Conservation (phyloP, 2,329 filamentous ascomycete genomes). For the Helotiales sp. region DNA sequence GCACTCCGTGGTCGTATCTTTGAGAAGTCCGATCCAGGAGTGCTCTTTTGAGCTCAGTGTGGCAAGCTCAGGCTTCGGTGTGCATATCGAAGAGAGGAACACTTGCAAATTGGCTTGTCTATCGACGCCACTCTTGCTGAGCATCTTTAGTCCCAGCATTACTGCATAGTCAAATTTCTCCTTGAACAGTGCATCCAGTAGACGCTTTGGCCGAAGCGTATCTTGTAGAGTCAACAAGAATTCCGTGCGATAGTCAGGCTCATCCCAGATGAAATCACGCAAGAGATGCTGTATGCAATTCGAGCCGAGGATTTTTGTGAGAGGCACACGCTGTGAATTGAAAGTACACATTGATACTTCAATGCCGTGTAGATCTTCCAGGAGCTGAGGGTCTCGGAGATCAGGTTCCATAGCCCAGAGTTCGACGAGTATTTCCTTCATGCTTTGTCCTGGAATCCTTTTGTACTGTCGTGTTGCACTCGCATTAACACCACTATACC, state of each 20-base stretch:
- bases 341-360: slow-evolving; percentile 13
- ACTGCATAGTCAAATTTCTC: slow-evolving; percentile 12
- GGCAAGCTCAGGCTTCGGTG: slow-evolving; percentile 15
- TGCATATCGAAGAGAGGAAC: slow-evolving; percentile 12
- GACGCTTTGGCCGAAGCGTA: background rate
- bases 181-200: slow-evolving; percentile 4
- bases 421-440: slow-evolving; percentile 12
- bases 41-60: slow-evolving; percentile 9
- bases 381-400: slow-evolving; percentile 4
- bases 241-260: background rate
- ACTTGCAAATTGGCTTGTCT: slow-evolving; percentile 8
- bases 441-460: slow-evolving; percentile 7
- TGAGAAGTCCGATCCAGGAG: slow-evolving; percentile 11
- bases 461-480: slow-evolving; percentile 13
- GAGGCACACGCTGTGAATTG: slow-evolving; percentile 8
- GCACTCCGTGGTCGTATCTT: slow-evolving; percentile 10
- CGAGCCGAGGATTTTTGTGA: slow-evolving; percentile 3
- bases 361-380: slow-evolving; percentile 7
- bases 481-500: slow-evolving; percentile 10
- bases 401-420: slow-evolving; percentile 12
- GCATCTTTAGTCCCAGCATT: slow-evolving; percentile 15
- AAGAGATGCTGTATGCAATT: slow-evolving; percentile 9
- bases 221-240: slow-evolving; percentile 11
- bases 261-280: slow-evolving; percentile 9
- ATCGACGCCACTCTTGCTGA: slow-evolving; percentile 13